phyloP scores from a whole-genome alignment of 2,329 filamentous ascomycete genomes.

The Trichophyton verrucosum region DNA sequence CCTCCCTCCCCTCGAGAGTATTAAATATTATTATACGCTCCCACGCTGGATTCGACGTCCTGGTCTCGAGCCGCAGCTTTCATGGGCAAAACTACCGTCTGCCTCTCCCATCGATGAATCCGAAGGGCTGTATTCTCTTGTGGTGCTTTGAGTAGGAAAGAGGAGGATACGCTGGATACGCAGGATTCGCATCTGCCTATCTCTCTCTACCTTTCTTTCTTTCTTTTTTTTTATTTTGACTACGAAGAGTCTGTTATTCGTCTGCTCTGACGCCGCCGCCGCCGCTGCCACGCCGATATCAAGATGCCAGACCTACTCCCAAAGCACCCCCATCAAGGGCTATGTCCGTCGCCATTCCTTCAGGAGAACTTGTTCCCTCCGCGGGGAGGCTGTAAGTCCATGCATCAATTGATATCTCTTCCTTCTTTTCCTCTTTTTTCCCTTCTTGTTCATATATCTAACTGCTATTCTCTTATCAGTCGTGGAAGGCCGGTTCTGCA shows the following conservation, averaged over 20 bases:
- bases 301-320: not conserved
- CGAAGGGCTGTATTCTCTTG: not conserved
- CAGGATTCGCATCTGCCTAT: not conserved
- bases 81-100: not conserved
- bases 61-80: not conserved
- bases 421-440: not conserved
- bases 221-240: not conserved
- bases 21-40: not conserved
- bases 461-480: conserved; percentile 31
- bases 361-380: conserved; percentile 49
- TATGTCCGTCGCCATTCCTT: conserved; percentile 59
- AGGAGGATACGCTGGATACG: not conserved
- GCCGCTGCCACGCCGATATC: not conserved
- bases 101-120: not conserved
- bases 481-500: conserved; percentile 49
- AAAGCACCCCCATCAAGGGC: conserved; percentile 23
- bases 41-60: not conserved
- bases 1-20: not conserved
- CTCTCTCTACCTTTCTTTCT: too few relatives aligned
- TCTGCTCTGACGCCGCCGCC: too few relatives aligned
- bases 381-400: conserved; percentile 49
- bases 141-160: not conserved
- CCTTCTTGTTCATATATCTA: not conserved
- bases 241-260: not conserved
- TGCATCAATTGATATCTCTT: not conserved